Evolutionary conservation across 768 basidiomycete species (phyloP).

Genomic region (Auriculariales sp.): DNA sequence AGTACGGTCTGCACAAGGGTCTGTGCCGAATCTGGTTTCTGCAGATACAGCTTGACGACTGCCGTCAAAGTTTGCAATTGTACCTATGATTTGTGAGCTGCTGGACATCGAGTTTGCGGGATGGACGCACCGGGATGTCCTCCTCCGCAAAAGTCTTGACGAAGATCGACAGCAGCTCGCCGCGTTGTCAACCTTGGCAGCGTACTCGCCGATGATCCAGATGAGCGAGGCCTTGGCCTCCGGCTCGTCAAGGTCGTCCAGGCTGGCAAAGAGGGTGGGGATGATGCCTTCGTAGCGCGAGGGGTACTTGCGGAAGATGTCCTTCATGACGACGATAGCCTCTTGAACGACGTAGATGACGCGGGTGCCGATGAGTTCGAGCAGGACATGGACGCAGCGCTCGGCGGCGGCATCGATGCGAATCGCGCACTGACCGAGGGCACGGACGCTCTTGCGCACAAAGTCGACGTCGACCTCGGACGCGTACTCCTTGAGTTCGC

Average conservation of each 20-base stretch:
- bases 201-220: constrained; percentile 99
- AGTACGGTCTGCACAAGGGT: too few species aligned
- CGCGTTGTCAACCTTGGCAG: constrained; percentile 93
- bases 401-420: constrained; percentile 90
- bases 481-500: constrained; percentile 94
- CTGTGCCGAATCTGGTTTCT: too few species aligned
- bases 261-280: constrained; percentile 83
- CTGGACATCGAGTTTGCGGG: too few species aligned
- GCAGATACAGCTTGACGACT: too few species aligned
- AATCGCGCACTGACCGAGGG: constrained; percentile 91
- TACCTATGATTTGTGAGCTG: too few species aligned
- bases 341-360: constrained; percentile 98
- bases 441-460: constrained; percentile 85
- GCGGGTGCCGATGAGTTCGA: constrained; percentile 84
- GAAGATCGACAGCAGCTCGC: constrained; percentile 83
- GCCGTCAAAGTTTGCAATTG: constrained; percentile 23
- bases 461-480: constrained; percentile 98
- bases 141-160: constrained; percentile 91
- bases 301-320: constrained; percentile 97
- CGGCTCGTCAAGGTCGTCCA: constrained; percentile 94
- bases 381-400: constrained; percentile 82
- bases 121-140: constrained; percentile 77
- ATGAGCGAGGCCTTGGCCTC: constrained; percentile 96
- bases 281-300: constrained; percentile 94
- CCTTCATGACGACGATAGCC: constrained; percentile 99